Conservation (phyloP, 208 protist species). For the Acanthamoeba castellanii region DNA sequence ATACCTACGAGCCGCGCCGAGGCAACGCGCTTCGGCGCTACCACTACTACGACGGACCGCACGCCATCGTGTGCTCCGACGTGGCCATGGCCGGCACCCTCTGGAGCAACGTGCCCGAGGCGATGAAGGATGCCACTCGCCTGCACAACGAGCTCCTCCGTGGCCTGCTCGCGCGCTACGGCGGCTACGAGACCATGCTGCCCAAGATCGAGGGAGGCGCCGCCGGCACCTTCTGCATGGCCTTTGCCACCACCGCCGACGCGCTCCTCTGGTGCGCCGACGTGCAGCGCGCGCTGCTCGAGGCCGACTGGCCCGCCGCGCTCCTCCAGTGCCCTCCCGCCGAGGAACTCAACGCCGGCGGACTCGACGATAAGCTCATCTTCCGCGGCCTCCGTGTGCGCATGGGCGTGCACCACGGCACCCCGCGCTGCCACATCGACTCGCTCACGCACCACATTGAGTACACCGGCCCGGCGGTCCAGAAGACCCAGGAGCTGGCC, state of each 20-base stretch:
- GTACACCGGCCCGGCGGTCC: conserved; percentile 21
- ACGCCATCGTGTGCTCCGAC: conserved; percentile 49
- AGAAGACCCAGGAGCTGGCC: conserved; percentile 1
- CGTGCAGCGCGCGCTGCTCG: conserved; percentile 38
- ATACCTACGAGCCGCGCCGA: not conserved
- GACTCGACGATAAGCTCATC: conserved; percentile 25
- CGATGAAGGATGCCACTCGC: conserved; percentile 46
- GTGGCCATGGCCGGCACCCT: conserved; percentile 26
- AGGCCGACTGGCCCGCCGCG: conserved; percentile 19
- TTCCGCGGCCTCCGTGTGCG: conserved; percentile 69
- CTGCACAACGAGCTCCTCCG: conserved; percentile 36
- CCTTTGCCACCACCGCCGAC: not conserved
- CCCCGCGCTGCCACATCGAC: conserved; percentile 3
- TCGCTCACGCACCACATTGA: conserved; percentile 52
- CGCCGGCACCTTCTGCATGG: conserved; percentile 56
- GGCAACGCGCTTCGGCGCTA: not conserved
- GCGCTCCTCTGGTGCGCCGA: conserved; percentile 25
- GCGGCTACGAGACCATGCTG: conserved; percentile 43
- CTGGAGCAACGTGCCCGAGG: conserved; percentile 24
- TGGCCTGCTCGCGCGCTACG: not conserved
- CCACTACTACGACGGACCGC: conserved; percentile 24
- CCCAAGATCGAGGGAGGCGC: conserved; percentile 54
- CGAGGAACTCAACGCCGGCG: conserved; percentile 43
- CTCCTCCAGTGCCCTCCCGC: not conserved
- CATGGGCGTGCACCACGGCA: conserved; percentile 50